These are phyloP conservation scores for Coelastrella sp. DNA, from an alignment of 139 green algal species.

Conservation along the genomic window DNA sequence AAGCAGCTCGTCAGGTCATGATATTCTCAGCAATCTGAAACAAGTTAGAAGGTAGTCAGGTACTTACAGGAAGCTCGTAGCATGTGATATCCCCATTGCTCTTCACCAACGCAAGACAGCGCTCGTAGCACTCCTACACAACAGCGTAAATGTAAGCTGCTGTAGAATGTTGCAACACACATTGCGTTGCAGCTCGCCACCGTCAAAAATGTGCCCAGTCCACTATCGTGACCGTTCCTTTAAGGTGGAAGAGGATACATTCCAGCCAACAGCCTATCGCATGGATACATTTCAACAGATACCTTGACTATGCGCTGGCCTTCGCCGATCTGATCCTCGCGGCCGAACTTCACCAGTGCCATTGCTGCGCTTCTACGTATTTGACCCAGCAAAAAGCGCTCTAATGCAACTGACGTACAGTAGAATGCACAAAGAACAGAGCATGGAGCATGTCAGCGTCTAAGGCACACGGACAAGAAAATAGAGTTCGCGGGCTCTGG, in stretches of 20 bases:
- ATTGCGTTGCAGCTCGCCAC: too few relatives aligned
- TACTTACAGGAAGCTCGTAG: slow-evolving; percentile 29
- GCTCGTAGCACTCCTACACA: slow-evolving; percentile 35
- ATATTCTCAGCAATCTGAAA: too few relatives aligned
- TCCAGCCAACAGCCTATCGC: not conserved
- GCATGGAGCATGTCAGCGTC: too few relatives aligned
- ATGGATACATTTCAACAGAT: not conserved
- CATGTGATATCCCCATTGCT: not conserved
- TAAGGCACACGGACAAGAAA: too few relatives aligned
- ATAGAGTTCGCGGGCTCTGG: not conserved
- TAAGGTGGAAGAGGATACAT: not conserved
- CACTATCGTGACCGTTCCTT: not conserved
- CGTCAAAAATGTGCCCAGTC: too few relatives aligned
- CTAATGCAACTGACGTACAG: too few relatives aligned
- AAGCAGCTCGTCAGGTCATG: too few relatives aligned
- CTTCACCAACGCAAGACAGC: slow-evolving; percentile 8
- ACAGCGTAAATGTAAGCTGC: not conserved
- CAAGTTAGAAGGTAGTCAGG: not conserved
- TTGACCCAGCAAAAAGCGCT: too few relatives aligned
- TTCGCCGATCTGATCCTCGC: not conserved
- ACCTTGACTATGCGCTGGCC: slow-evolving; percentile 25
- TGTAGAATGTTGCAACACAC: not conserved
- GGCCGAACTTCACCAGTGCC: slow-evolving; percentile 22
- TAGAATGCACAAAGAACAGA: too few relatives aligned
- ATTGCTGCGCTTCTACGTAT: too few relatives aligned